These are phyloP conservation scores for Saraca asoca DNA, from an alignment of 331 rosid species.

Conservation along the genomic window DNA sequence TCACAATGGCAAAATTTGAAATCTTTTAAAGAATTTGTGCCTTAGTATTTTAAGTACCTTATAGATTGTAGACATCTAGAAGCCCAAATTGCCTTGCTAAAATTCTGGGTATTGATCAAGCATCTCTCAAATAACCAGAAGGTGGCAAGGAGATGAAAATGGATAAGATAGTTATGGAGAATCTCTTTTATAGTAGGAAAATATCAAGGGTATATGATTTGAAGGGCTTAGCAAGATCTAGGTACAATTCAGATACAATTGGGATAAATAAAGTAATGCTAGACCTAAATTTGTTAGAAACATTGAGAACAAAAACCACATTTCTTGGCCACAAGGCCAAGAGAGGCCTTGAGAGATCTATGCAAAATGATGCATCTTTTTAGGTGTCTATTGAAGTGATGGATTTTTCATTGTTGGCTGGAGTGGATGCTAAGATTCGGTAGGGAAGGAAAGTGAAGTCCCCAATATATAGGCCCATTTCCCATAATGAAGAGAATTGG, in stretches of 20 bases:
- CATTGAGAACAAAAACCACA: constrained; percentile 86
- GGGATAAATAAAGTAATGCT: too few species aligned
- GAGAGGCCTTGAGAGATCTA: constrained; percentile 86
- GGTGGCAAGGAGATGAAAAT: constrained; percentile 71
- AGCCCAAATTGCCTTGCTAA: constrained; percentile 80
- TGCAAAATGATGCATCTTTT: constrained; percentile 92
- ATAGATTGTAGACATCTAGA: constrained; percentile 47
- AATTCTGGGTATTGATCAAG: constrained; percentile 72
- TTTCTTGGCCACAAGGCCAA: constrained; percentile 96
- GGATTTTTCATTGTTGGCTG: constrained; percentile 95
- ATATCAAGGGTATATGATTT: too few species aligned
- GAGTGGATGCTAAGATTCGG: constrained; percentile 91
- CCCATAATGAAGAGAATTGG: too few species aligned
- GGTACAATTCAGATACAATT: too few species aligned
- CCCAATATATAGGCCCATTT: too few species aligned
- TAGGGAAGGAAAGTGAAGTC: too few species aligned
- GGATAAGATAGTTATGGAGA: constrained; percentile 78
- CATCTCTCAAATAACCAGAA: constrained; percentile 56
- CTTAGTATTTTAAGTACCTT: constrained; percentile 60
- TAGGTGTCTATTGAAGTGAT: constrained; percentile 98
- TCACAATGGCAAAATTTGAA: too few species aligned
- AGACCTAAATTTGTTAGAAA: too few species aligned
- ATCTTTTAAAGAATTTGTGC: too few species aligned
- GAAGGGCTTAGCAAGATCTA: too few species aligned
- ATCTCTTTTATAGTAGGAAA: too few species aligned